Evolutionary conservation across 345 rosid species (phyloP), one percentile per base, ranked within the genome.

Genomic region (Triadica sebifera): DNA sequence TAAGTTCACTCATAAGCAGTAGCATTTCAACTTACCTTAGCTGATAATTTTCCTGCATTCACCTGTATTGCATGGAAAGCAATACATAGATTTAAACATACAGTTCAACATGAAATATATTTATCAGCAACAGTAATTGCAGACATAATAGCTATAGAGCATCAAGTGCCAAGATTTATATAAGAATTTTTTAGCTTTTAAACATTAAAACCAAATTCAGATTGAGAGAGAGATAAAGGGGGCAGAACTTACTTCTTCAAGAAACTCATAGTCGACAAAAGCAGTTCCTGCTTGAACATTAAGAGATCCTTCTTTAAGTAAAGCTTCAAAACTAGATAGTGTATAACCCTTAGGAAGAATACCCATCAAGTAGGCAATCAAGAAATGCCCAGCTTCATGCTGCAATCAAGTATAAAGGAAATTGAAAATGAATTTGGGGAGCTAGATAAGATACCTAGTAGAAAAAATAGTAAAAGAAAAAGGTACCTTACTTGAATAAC

Each of bases 361-460:
- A 5, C 96, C 98, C 3, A 89, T 81, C 83, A 94, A 79, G 80
- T 92, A 94, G 19, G 98, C 96, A 51, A 94, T 84, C 79, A 92
- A 82, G 94, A 92, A 90, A 86, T 94, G 98, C n/a, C 98, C 96
- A 57, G 98, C 98, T 86, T 94, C 98, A 63, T 92, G 98, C 97
- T 94, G 84, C 83, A 72, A 12, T 2, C 16, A 7, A 43, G 22
- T 62, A 64, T 25, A 19, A 3, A 0, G 12, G 19, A 12, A 24
- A 37, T 17, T 2, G 53, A 12, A 39, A 12, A 45, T 45, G 47
- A 16, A 65, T 0, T 65, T 43, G 15, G 34, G 24, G 19, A 20
- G 17, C 24, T 17, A 55, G 37, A 22, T 29, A 29, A 46, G 8
- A 1, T 2, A 59, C 60, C 13, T 8, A 39, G 13, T 12, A 20